phyloP scores from a whole-genome alignment of 2,329 filamentous ascomycete species.

The Sclerotinia borealis region DNA sequence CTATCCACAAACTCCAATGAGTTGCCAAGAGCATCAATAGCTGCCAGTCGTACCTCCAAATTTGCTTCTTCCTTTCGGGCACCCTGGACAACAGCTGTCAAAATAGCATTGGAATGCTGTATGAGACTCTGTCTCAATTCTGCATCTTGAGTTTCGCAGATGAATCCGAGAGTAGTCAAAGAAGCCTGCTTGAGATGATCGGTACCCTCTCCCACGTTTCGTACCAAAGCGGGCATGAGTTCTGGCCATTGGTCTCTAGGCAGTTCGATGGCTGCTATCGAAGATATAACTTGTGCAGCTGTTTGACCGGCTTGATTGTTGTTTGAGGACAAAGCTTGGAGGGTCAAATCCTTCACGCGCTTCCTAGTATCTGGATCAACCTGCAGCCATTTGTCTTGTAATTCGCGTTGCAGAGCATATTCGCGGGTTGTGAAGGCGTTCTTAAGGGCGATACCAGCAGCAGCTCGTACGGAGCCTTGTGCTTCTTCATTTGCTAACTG shows the following conservation, averaged over 20 bases:
- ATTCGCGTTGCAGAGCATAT: conserved; percentile 74
- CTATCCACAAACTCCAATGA: conserved; percentile 95
- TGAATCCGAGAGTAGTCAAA: conserved; percentile 93
- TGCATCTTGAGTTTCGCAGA: conserved; percentile 90
- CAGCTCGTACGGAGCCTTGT: conserved; percentile 78
- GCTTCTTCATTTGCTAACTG: conserved; percentile 89
- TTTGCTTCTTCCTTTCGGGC: conserved; percentile 95
- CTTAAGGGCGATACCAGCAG: conserved; percentile 93
- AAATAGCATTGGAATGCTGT: conserved; percentile 90
- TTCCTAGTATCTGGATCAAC: conserved; percentile 77
- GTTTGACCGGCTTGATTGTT: conserved; percentile 81
- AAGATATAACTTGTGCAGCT: conserved; percentile 89
- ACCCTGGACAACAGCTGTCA: conserved; percentile 95
- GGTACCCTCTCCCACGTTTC: conserved; percentile 82
- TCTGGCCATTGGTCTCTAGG: conserved; percentile 91
- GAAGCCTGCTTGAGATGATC: conserved; percentile 92
- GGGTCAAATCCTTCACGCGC: conserved; percentile 81
- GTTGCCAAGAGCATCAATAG: conserved; percentile 89
- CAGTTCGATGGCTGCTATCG: conserved; percentile 90
- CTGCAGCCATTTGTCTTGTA: conserved; percentile 90
- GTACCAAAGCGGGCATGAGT: conserved; percentile 80
- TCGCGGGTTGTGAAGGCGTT: conserved; percentile 97
- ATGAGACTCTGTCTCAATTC: conserved; percentile 77
- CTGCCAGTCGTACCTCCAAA: conserved; percentile 81
- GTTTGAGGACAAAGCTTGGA: conserved; percentile 76